Percentiles rank a stretch among this genome's conserved stretches.
These are phyloP conservation scores for Volvox africanus DNA, from an alignment of 139 green algal genomes.

Conservation along the genomic window DNA sequence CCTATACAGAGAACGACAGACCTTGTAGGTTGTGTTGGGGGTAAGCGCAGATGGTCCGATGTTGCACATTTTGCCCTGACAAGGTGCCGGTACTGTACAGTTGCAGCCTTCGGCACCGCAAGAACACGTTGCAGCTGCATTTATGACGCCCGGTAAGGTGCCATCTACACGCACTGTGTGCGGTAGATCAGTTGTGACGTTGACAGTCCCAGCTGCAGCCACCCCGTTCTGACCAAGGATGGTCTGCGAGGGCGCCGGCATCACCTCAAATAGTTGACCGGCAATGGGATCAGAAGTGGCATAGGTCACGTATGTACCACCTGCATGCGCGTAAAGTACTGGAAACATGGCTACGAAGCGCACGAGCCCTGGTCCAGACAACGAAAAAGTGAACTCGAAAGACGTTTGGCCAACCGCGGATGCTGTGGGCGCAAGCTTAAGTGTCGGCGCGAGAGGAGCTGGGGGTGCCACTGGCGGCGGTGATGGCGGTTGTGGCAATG, in stretches of 20 bases:
- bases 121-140: background rate
- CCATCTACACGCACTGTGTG: background rate
- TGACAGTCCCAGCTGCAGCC: constrained; percentile 37
- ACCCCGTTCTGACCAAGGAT: constrained; percentile 21
- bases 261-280: background rate
- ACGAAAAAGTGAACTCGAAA: constrained; percentile 24
- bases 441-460: background rate
- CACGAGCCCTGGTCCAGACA: background rate
- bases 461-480: background rate
- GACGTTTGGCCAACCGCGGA: background rate
- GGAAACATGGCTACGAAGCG: constrained; percentile 24
- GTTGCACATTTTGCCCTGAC: constrained; percentile 52
- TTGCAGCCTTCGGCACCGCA: background rate
- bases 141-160: constrained; percentile 9
- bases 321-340: constrained; percentile 10
- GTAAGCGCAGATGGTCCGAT: constrained; percentile 40
- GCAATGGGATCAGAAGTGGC: background rate
- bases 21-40: constrained; percentile 62
- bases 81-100: constrained; percentile 47
- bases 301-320: background rate
- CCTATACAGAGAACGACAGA: background rate
- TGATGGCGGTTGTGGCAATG: background rate
- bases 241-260: background rate
- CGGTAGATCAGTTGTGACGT: background rate
- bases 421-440: background rate